These are phyloP conservation scores for Heterobasidion occidentale DNA, from an alignment of 1,284 basidiomycete species.

Conservation along the genomic window DNA sequence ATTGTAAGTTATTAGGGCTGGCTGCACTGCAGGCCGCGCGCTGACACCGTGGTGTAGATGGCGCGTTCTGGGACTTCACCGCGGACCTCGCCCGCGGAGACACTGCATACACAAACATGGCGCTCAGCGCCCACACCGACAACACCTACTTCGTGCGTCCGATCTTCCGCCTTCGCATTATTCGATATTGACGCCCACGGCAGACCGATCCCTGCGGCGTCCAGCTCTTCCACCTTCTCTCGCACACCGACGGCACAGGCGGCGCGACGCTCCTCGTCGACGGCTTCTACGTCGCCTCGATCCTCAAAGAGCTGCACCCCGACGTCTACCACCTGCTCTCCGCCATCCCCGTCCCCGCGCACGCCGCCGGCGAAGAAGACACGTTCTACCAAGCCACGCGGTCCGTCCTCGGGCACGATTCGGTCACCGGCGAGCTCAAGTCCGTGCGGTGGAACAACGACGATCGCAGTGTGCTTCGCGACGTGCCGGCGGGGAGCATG, in stretches of 20 bases:
- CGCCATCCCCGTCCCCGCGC: conserved; percentile 65
- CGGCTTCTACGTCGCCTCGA: conserved; percentile 85
- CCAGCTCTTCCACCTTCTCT: conserved; percentile 92
- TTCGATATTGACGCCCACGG: neutral
- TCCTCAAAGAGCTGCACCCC: conserved; percentile 70
- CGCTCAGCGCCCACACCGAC: conserved; percentile 89
- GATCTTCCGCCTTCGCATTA: conserved; percentile 2
- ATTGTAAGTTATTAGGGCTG: conserved; percentile 47
- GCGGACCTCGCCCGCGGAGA: conserved; percentile 89
- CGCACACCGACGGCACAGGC: conserved; percentile 76
- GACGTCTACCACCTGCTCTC: conserved; percentile 70
- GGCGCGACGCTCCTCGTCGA: conserved; percentile 90
- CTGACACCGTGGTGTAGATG: conserved; percentile 44
- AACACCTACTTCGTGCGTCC: conserved; percentile 85
- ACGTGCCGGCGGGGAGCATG: conserved; percentile 49
- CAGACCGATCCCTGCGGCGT: conserved; percentile 90
- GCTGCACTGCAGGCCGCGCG: neutral
- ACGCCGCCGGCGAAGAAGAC: conserved; percentile 79
- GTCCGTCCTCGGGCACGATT: conserved; percentile 67
- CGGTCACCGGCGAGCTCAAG: conserved; percentile 50
- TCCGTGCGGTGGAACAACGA: conserved; percentile 95
- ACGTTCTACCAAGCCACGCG: conserved; percentile 60
- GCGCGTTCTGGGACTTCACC: conserved; percentile 96
- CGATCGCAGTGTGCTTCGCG: conserved; percentile 76
- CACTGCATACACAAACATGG: conserved; percentile 84